Evolutionary conservation across 1,284 basidiomycete species (phyloP), one percentile per base, ranked within the genome.

Genomic region (Termitomyces sp.): DNA sequence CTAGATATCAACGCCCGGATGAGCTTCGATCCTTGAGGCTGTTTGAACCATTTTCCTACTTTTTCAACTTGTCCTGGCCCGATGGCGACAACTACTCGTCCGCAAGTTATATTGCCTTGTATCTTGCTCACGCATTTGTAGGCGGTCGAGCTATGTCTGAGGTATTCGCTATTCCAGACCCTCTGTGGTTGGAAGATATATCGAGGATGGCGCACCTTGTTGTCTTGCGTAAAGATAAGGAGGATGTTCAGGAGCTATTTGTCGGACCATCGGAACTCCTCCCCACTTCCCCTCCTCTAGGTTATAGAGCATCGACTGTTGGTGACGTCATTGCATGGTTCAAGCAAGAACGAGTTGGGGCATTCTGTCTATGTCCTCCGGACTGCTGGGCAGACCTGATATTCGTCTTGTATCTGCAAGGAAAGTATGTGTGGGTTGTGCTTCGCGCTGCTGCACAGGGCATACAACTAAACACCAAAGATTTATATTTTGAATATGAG

Each of bases 271-370:
- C 41, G 10, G 41, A 31, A 24, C 50, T 51, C 8, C 33, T 43
- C 2, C 50, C 41, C 5, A n/a, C 3, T 10, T 49, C 53, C 15
- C 40, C 47, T 15, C 53, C 53, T 43, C 41, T 55, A 2, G 53
- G 48, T 28, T 55, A 55, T 30, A 43, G 15, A 38, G 53, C 53
- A 5, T 36, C 41, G 2, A 55, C 33, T 19, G 2, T 28, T 26
- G 47, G 44, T 1, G 53, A 55, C 17, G 53, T 55, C 26, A 12
- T 50, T 39, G 47, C 53, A 12, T 55, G 53, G 53, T 21, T 55
- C 5, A 31, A 26, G 10, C 53, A 50, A n/a, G 48, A 50, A 24
- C 48, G 42, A 2, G 19, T 24, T 13, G 53, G 47, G 9, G 53
- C 48, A 2, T 55, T 55, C 31, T 55, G 53, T 17, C 7, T 55